Conservation (phyloP, 345 rosid species). For the Gossypium longicalyx region DNA sequence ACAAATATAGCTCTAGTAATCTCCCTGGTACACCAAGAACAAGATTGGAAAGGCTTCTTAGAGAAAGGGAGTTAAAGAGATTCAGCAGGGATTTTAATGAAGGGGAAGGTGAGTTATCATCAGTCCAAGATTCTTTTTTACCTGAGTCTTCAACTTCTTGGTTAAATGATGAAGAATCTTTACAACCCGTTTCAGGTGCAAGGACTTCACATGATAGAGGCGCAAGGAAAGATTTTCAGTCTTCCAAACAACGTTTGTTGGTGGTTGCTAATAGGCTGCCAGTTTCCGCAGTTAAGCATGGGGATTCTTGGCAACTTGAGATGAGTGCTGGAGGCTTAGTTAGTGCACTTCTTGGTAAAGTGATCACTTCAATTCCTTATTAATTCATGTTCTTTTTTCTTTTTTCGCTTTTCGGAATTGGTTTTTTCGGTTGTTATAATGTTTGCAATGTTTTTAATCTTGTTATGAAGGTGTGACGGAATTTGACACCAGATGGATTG, state of each 20-base stretch:
- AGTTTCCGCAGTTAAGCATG: conserved; percentile 44
- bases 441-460: neutral
- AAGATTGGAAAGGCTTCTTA: conserved; percentile 48
- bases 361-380: neutral
- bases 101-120: conserved; percentile 25
- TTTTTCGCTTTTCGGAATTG: no score
- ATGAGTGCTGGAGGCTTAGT: conserved; percentile 54
- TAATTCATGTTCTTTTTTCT: neutral
- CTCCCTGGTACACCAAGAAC: conserved; percentile 36
- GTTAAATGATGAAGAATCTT: conserved; percentile 24
- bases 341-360: conserved; percentile 49
- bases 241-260: conserved; percentile 43
- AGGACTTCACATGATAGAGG: conserved; percentile 18
- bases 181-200: conserved; percentile 9
- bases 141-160: conserved; percentile 20
- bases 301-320: conserved; percentile 49
- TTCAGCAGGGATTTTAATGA: conserved; percentile 26
- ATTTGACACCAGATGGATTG: conserved; percentile 60
- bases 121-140: conserved; percentile 15
- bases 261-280: conserved; percentile 63
- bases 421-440: neutral
- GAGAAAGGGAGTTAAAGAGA: conserved; percentile 47
- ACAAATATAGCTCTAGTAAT: conserved; percentile 24
- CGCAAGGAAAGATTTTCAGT: neutral
- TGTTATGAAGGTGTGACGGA: conserved; percentile 44